Evolutionary conservation across 2,329 filamentous ascomycete genomes (phyloP).

Genomic region (Scleromitrula shiraiana): DNA sequence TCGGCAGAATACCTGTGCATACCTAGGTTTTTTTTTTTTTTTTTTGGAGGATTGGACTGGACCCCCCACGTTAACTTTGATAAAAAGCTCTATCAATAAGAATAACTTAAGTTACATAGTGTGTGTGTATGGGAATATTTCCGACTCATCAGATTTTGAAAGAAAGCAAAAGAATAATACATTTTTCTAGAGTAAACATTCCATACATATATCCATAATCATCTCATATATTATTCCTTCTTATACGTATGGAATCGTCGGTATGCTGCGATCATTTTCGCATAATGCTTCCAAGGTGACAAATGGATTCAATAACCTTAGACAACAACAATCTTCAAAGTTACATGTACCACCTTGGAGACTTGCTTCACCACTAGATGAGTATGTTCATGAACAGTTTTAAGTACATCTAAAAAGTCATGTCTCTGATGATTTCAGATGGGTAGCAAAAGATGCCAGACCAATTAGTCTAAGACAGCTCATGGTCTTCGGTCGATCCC

Average conservation of each 20-base stretch:
- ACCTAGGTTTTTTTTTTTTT: background rate
- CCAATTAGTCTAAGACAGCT: conserved; percentile 96
- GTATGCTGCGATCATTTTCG: conserved; percentile 30
- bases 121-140: too few relatives aligned
- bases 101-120: too few relatives aligned
- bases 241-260: conserved; percentile 27
- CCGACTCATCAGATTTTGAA: too few relatives aligned
- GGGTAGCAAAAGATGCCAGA: conserved; percentile 84
- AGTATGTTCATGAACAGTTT: conserved; percentile 37
- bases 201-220: too few relatives aligned
- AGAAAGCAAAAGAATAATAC: too few relatives aligned
- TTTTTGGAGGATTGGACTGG: too few relatives aligned
- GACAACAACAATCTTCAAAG: conserved; percentile 8
- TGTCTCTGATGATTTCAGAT: conserved; percentile 45
- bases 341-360: conserved; percentile 43
- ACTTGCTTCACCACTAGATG: conserved; percentile 55
- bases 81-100: background rate
- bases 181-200: too few relatives aligned
- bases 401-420: background rate
- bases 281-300: conserved; percentile 27
- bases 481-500: conserved; percentile 90
- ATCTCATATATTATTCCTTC: conserved; percentile 5
- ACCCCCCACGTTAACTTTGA: too few relatives aligned
- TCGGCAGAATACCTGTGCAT: background rate
- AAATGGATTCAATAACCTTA: conserved; percentile 13